Evolutionary conservation across 345 rosid genomes (phyloP), one percentile per base, ranked within the genome.

Genomic region (Carallia brachiata): DNA sequence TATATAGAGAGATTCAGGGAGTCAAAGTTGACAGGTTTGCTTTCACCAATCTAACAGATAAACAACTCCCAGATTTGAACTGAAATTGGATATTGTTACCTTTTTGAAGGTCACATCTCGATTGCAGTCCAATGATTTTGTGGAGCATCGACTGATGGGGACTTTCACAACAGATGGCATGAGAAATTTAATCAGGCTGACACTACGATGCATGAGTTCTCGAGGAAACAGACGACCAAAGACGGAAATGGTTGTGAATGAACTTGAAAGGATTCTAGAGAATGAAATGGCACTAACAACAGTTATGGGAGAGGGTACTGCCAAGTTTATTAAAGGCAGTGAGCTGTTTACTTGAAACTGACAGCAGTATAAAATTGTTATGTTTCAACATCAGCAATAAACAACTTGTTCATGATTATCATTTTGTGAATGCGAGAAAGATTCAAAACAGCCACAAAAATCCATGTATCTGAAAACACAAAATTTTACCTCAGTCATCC

Each of bases 241-340:
- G 44, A 88, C 87, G 89, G 83, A 78, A 31, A 71, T 52, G 68
- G 74, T 86, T n/a, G 83, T 76, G 68, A 28, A 1, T 13, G 86
- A 86, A 72, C 89, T 90, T 3, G 88, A 88, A 67, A 48, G 83
- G 74, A 81, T 90, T 31, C 71, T 72, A 47, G 84, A 81, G 55
- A 79, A 84, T 63, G 89, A 83, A 72, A 81, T 78, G 82, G 80
- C 73, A 34, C 28, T 84, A 63, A 88, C 93, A 48, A 84, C 87
- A 30, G 63, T 83, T 71, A 81, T 77, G 87, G 91, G 92, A 2
- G 93, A 83, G 55, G 80, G 82, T 16, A 81, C 88, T 44, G 63
- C 84, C 32, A 78, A 73, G 53, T 71, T 90, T 36, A 78, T 80
- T 74, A 82, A 82, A 18, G 96, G 96, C 56, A 90, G 96, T 59